A percentile compares a stretch with the other conserved stretches of the same genome.
Conservation (phyloP, 805 yeast species). For the Yamadazyma takamatsuzukensis region DNA sequence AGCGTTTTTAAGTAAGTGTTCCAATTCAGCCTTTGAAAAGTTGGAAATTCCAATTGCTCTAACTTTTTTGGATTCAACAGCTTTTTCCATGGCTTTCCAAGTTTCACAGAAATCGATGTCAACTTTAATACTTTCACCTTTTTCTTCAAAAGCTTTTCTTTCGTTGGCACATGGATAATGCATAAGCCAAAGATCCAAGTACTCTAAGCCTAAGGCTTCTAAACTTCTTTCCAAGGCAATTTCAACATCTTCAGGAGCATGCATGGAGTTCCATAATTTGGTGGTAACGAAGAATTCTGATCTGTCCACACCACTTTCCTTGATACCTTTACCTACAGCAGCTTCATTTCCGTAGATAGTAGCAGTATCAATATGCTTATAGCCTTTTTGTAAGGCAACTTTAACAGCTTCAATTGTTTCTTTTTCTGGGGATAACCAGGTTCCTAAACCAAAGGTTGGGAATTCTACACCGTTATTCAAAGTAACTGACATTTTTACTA, state of each 20-base stretch:
- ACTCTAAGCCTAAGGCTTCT: slow-evolving; percentile 61
- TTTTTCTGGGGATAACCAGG: slow-evolving; percentile 57
- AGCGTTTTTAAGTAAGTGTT: not conserved
- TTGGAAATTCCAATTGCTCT: slow-evolving; percentile 80
- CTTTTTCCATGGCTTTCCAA: slow-evolving; percentile 68
- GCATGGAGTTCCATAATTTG: slow-evolving; percentile 58
- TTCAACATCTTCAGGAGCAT: slow-evolving; percentile 47
- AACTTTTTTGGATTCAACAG: slow-evolving; percentile 58
- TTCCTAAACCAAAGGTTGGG: slow-evolving; percentile 67
- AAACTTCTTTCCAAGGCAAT: slow-evolving; percentile 56
- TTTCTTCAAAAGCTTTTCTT: too few relatives aligned
- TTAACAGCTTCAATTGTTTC: slow-evolving; percentile 55
- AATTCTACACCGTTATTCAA: slow-evolving; percentile 57
- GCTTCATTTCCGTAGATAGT: slow-evolving; percentile 63
- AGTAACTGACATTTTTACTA: slow-evolving; percentile 2
- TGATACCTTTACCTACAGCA: slow-evolving; percentile 52
- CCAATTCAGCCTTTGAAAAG: slow-evolving; percentile 30
- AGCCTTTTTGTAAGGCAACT: slow-evolving; percentile 56
- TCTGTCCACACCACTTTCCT: slow-evolving; percentile 59
- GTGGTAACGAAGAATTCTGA: slow-evolving; percentile 67
- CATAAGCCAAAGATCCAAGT: slow-evolving; percentile 71
- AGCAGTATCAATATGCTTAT: slow-evolving; percentile 77
- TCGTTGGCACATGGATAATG: slow-evolving; percentile 66
- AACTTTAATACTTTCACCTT: not conserved
- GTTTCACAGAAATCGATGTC: slow-evolving; percentile 49